Evolutionary conservation across 2,329 filamentous ascomycete species (phyloP).

Genomic region (Ophiosphaerella narmari): DNA sequence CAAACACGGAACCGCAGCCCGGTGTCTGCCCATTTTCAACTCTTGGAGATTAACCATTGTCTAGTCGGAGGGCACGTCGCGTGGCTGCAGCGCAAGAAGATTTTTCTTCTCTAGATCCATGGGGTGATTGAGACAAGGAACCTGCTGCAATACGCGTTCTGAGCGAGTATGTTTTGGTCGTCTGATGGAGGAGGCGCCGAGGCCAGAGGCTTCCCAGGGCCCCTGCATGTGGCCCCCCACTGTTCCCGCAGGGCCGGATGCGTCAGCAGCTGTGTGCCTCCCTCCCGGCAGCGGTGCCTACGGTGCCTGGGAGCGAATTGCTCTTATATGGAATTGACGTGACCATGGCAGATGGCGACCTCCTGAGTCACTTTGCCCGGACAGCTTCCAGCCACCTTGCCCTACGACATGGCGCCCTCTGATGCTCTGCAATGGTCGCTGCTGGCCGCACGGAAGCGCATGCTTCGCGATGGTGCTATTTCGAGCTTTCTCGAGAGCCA

Average conservation of each 20-base stretch:
- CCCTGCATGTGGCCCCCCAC: slow-evolving; percentile 24
- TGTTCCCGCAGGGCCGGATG: slow-evolving; percentile 14
- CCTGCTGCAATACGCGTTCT: slow-evolving; percentile 8
- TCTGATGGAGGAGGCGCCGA: slow-evolving; percentile 15
- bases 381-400: no score
- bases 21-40: slow-evolving; percentile 34
- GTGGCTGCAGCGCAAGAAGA: slow-evolving; percentile 16
- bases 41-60: slow-evolving; percentile 13
- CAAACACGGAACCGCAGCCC: slow-evolving; percentile 23
- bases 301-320: no score
- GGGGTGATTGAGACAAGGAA: slow-evolving; percentile 31
- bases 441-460: slow-evolving; percentile 29
- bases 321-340: no score
- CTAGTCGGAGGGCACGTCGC: slow-evolving; percentile 3
- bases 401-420: slow-evolving; percentile 17
- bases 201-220: background rate
- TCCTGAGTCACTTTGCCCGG: no score
- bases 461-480: slow-evolving; percentile 31
- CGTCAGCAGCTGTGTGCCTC: no score
- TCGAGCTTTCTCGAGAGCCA: slow-evolving; percentile 19
- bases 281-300: background rate
- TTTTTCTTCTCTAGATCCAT: slow-evolving; percentile 18
- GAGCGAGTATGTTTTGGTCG: slow-evolving; percentile 14
- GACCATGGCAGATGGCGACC: no score
- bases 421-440: slow-evolving; percentile 32